Evolutionary conservation across 2,329 filamentous ascomycete species (phyloP).

Genomic region (Mollisia scopiformis): DNA sequence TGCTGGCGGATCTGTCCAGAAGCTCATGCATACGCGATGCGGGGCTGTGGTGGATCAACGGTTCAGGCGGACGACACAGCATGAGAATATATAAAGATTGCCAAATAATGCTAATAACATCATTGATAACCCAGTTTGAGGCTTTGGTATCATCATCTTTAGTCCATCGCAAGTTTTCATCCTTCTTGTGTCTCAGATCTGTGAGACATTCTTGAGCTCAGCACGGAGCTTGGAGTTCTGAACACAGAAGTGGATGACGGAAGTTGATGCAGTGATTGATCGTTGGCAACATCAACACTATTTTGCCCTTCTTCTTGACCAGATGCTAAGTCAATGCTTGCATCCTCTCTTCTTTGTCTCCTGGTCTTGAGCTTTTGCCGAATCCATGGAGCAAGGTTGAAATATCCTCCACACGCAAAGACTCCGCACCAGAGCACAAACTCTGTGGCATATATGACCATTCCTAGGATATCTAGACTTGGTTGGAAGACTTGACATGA

Average conservation of each 20-base stretch:
- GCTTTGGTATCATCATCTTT: too few species aligned
- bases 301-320: slow-evolving; percentile 12
- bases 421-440: slow-evolving; percentile 69
- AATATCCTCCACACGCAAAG: slow-evolving; percentile 66
- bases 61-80: too few species aligned
- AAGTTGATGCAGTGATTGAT: slow-evolving; percentile 48
- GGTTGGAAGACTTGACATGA: slow-evolving; percentile 54
- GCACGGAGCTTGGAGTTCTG: slow-evolving; percentile 50
- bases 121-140: too few species aligned
- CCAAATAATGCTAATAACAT: too few species aligned
- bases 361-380: slow-evolving; percentile 37
- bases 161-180: neutral
- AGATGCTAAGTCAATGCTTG: neutral
- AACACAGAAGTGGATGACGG: slow-evolving; percentile 66
- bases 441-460: slow-evolving; percentile 70
- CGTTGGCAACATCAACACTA: slow-evolving; percentile 19
- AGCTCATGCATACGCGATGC: too few species aligned
- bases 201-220: slow-evolving; percentile 4
- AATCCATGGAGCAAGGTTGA: slow-evolving; percentile 64
- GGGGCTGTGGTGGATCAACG: too few species aligned
- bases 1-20: too few species aligned
- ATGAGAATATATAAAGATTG: too few species aligned
- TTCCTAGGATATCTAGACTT: slow-evolving; percentile 59
- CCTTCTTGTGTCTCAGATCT: neutral
- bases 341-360: slow-evolving; percentile 12